Evolutionary conservation across 352 stramenopile genomes (phyloP).

Genomic region (Globisporangium lucens): DNA sequence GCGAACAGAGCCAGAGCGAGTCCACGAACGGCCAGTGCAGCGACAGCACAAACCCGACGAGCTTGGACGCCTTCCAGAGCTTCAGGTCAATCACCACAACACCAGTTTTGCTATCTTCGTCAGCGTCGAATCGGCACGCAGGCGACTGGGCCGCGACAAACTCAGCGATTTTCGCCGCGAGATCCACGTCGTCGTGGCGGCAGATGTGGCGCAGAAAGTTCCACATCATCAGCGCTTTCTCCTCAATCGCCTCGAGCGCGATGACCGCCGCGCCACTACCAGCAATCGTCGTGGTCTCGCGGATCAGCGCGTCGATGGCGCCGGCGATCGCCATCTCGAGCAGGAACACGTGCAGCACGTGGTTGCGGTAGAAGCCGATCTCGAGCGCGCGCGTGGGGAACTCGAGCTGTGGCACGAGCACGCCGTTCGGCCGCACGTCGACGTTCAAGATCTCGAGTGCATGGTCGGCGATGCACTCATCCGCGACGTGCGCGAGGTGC

Average conservation of each 20-base stretch:
- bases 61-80: conserved; percentile 34
- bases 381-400: conserved; percentile 67
- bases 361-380: conserved; percentile 85
- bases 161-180: conserved; percentile 31
- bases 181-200: conserved; percentile 47
- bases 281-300: conserved; percentile 13
- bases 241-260: conserved; percentile 29
- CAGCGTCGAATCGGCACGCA: conserved; percentile 1
- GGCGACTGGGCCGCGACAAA: conserved; percentile 27
- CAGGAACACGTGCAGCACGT: conserved; percentile 78
- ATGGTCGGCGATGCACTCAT: conserved; percentile 47
- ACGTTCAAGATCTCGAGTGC: conserved; percentile 65
- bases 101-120: neutral
- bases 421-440: conserved; percentile 29
- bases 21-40: conserved; percentile 79
- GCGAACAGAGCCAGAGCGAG: conserved; percentile 59
- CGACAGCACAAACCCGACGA: conserved; percentile 58
- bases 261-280: conserved; percentile 14
- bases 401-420: conserved; percentile 49
- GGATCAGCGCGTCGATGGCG: conserved; percentile 45
- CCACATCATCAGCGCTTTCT: conserved; percentile 52
- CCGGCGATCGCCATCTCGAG: conserved; percentile 69
- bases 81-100: conserved; percentile 30
- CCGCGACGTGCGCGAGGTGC: conserved; percentile 58
- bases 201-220: conserved; percentile 67